Evolutionary conservation across 2,329 filamentous ascomycete species (phyloP).

Genomic region (Colletotrichum navitas): DNA sequence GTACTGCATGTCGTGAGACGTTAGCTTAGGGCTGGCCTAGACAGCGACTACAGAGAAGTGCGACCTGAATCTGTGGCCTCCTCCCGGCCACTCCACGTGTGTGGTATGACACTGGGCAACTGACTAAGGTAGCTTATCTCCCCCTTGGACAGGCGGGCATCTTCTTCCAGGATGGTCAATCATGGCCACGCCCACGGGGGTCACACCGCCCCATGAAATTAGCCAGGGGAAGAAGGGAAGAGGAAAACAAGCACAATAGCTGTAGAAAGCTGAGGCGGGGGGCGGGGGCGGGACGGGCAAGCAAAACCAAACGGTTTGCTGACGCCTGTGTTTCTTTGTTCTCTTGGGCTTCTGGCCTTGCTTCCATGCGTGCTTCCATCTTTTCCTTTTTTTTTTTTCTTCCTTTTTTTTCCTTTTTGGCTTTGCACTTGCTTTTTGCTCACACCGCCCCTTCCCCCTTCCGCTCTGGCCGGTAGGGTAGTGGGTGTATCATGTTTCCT

Average conservation of each 20-base stretch:
- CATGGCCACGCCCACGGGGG: neutral
- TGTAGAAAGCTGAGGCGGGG: neutral
- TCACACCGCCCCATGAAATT: neutral
- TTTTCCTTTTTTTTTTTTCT: neutral
- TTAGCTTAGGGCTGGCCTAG: slow-evolving; percentile 2
- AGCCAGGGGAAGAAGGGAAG: neutral
- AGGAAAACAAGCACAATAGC: neutral
- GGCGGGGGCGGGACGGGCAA: too few species aligned
- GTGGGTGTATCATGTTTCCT: slow-evolving; percentile 1
- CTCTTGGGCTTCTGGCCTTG: slow-evolving; percentile 27
- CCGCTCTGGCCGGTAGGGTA: slow-evolving; percentile 6
- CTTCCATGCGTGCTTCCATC: slow-evolving; percentile 29
- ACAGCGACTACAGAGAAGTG: slow-evolving; percentile 4
- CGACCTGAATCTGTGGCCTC: slow-evolving; percentile 19
- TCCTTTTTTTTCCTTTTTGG: neutral
- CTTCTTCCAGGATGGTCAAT: slow-evolving; percentile 3
- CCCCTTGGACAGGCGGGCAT: neutral
- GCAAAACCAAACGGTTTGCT: slow-evolving; percentile 25
- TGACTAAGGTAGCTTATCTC: slow-evolving; percentile 25
- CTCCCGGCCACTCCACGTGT: neutral
- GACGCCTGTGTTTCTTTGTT: slow-evolving; percentile 34
- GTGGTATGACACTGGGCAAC: slow-evolving; percentile 6
- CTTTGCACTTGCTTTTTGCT: neutral
- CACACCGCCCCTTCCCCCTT: neutral
- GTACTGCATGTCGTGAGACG: neutral